Conservation (phyloP, 768 basidiomycete genomes). For the Tremella yokohamensis region DNA sequence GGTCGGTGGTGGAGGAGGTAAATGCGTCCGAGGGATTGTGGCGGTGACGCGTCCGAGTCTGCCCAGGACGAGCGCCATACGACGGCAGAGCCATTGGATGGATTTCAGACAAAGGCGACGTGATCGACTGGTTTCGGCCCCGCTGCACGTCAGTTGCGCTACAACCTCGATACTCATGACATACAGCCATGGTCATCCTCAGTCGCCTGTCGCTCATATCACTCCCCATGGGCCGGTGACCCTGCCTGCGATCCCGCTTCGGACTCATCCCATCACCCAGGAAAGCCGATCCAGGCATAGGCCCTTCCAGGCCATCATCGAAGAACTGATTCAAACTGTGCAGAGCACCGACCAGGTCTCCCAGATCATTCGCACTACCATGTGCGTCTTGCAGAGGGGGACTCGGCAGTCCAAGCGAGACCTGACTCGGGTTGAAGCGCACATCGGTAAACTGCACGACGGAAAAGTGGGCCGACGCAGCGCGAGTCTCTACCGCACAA, state of each 20-base stretch:
- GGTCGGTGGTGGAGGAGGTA: constrained; percentile 1
- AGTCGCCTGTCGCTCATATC: constrained; percentile 37
- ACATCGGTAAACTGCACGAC: constrained; percentile 46
- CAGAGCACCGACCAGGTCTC: constrained; percentile 59
- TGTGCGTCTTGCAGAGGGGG: constrained; percentile 32
- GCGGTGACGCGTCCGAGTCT: constrained; percentile 3
- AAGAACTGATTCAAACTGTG: constrained; percentile 53
- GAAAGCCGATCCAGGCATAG: neutral
- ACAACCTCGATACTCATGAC: constrained; percentile 7
- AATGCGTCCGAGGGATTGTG: constrained; percentile 18
- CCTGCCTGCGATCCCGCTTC: constrained; percentile 1
- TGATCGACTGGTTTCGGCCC: constrained; percentile 34
- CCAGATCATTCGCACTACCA: constrained; percentile 54
- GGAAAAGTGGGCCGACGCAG: constrained; percentile 61
- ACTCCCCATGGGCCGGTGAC: constrained; percentile 19
- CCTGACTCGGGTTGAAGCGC: constrained; percentile 46
- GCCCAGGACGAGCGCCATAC: neutral
- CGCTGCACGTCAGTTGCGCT: constrained; percentile 19
- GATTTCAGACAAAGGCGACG: constrained; percentile 36
- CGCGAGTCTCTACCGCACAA: constrained; percentile 66
- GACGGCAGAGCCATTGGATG: neutral
- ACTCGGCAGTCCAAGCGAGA: constrained; percentile 30
- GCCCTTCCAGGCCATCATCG: constrained; percentile 39
- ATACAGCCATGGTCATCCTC: constrained; percentile 46
- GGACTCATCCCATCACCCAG: constrained; percentile 5